Evolutionary conservation across 495 filamentous ascomycete genomes (phyloP).

Genomic region (Lophium mytilinum): DNA sequence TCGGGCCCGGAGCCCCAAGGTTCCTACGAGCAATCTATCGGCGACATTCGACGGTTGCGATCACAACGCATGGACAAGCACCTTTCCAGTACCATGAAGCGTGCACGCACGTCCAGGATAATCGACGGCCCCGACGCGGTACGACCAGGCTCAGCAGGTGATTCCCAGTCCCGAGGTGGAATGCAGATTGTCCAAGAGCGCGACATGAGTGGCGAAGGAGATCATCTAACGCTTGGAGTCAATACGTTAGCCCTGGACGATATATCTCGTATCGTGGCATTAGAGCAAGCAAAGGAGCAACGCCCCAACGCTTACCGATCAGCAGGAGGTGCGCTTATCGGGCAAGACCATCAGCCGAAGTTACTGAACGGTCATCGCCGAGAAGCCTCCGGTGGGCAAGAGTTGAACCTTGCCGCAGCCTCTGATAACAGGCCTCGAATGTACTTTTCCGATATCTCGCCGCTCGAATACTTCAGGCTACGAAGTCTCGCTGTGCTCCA

Average conservation of each 20-base stretch:
- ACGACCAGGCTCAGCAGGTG: constrained; percentile 67
- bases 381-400: constrained; percentile 60
- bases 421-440: constrained; percentile 55
- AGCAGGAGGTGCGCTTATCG: constrained; percentile 65
- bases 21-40: constrained; percentile 90
- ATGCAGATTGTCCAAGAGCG: constrained; percentile 85
- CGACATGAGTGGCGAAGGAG: constrained; percentile 62
- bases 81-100: constrained; percentile 82
- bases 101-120: constrained; percentile 81
- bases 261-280: constrained; percentile 93
- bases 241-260: constrained; percentile 92
- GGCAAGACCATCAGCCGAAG: constrained; percentile 56
- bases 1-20: constrained; percentile 50
- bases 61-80: constrained; percentile 92
- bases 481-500: constrained; percentile 89
- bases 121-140: constrained; percentile 84
- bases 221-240: constrained; percentile 75
- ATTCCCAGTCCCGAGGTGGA: constrained; percentile 36
- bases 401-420: constrained; percentile 36
- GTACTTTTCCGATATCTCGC: constrained; percentile 95
- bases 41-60: constrained; percentile 82
- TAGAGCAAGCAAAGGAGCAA: constrained; percentile 89
- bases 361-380: constrained; percentile 71
- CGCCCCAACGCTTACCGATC: constrained; percentile 75
- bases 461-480: constrained; percentile 94